Percentiles rank a stretch among this genome's conserved stretches.
Evolutionary conservation across 1,284 basidiomycete species (phyloP).

Genomic region (Fomitopsis betulina): DNA sequence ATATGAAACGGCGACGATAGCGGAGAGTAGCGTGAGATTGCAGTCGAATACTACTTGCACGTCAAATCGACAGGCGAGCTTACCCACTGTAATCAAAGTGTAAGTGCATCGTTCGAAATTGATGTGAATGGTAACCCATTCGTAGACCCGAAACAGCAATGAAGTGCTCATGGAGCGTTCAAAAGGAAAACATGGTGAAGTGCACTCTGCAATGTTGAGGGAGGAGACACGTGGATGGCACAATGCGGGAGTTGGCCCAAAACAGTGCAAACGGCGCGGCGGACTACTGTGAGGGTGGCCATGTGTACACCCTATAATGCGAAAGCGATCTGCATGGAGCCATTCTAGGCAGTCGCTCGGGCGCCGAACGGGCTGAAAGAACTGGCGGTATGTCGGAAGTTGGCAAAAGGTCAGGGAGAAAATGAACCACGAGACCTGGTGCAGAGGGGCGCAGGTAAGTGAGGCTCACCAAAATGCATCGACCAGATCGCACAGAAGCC

Average conservation of each 20-base stretch:
- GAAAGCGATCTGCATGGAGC: not conserved
- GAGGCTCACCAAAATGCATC: slow-evolving; percentile 28
- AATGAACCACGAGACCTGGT: too few relatives aligned
- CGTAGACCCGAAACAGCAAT: too few relatives aligned
- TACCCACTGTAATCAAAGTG: slow-evolving; percentile 21
- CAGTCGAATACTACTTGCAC: slow-evolving; percentile 23
- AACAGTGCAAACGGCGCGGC: not conserved
- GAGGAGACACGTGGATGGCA: too few relatives aligned
- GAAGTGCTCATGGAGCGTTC: too few relatives aligned
- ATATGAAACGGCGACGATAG: slow-evolving; percentile 24
- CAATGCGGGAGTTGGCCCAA: too few relatives aligned
- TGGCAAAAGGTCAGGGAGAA: too few relatives aligned
- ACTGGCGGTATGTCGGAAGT: not conserved
- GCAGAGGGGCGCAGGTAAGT: too few relatives aligned
- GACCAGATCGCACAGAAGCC: slow-evolving; percentile 30
- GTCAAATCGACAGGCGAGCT: slow-evolving; percentile 28
- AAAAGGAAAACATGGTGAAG: not conserved
- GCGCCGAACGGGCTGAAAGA: not conserved
- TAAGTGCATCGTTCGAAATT: too few relatives aligned
- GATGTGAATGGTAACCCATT: too few relatives aligned
- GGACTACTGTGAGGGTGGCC: not conserved
- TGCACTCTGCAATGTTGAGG: too few relatives aligned
- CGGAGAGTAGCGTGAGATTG: slow-evolving; percentile 25
- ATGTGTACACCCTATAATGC: not conserved
- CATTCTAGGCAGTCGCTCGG: not conserved